These are phyloP conservation scores for Picea engelmannii DNA, from an alignment of 83 land plant genomes.

Conservation along the genomic window DNA sequence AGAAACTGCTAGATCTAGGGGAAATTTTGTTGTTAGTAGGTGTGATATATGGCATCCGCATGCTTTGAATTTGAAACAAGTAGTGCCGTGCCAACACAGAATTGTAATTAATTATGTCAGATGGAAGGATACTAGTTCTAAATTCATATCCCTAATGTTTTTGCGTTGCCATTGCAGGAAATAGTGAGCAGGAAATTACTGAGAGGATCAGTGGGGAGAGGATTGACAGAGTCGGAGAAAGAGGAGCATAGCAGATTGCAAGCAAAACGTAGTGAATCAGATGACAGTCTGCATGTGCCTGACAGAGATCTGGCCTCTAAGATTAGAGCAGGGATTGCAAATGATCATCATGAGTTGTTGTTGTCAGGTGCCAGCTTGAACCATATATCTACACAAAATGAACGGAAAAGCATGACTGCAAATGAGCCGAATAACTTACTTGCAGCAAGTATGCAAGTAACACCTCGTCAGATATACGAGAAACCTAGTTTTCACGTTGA, in stretches of 20 bases:
- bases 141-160: not conserved
- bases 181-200: not conserved
- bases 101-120: not conserved
- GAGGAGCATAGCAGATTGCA: too few species aligned
- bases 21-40: too few species aligned
- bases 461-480: not conserved
- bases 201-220: too few species aligned
- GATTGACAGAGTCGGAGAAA: too few species aligned
- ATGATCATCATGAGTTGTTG: not conserved
- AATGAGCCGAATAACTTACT: not conserved
- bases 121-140: not conserved
- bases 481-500: constrained; percentile 12
- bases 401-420: not conserved
- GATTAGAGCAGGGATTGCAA: not conserved
- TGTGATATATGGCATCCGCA: too few species aligned
- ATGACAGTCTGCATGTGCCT: too few species aligned
- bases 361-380: not conserved
- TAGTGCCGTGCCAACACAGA: not conserved
- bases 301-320: too few species aligned
- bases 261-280: too few species aligned
- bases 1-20: too few species aligned
- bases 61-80: too few species aligned
- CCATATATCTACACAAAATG: not conserved
- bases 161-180: not conserved
- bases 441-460: not conserved